These are phyloP conservation scores for Taphrina communis DNA, from an alignment of 1,139 yeast species.

Conservation along the genomic window DNA sequence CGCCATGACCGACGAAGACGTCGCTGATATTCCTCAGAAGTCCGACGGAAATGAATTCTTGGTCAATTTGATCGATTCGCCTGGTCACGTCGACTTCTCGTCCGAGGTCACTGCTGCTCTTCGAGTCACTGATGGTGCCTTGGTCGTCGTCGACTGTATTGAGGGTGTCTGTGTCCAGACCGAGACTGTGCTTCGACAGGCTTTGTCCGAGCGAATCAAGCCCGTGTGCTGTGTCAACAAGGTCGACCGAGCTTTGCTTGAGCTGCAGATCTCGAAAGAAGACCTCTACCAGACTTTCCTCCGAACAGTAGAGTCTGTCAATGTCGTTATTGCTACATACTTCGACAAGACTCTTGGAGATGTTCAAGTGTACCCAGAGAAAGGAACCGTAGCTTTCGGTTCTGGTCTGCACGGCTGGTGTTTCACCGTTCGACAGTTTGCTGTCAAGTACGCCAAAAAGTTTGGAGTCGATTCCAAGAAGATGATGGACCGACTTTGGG, in stretches of 20 bases:
- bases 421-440: slow-evolving; percentile 99
- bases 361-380: slow-evolving; percentile 97
- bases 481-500: slow-evolving; percentile 99
- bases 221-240: slow-evolving; percentile 98
- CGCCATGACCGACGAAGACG: slow-evolving; percentile 86
- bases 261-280: slow-evolving; percentile 98
- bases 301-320: slow-evolving; percentile 99
- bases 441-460: slow-evolving; percentile 97
- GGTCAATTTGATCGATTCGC: slow-evolving; percentile 98
- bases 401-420: slow-evolving; percentile 99
- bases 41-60: slow-evolving; percentile 93
- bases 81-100: slow-evolving; percentile 99
- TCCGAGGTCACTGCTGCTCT: slow-evolving; percentile 99
- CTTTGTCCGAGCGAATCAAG: slow-evolving; percentile 99
- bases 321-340: slow-evolving; percentile 97
- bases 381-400: slow-evolving; percentile 99
- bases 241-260: slow-evolving; percentile 99
- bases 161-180: slow-evolving; percentile 99
- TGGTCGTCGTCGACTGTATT: slow-evolving; percentile 98
- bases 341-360: slow-evolving; percentile 91
- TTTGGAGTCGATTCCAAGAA: slow-evolving; percentile 97
- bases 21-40: slow-evolving; percentile 94
- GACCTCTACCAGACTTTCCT: slow-evolving; percentile 97
- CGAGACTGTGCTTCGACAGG: slow-evolving; percentile 99
- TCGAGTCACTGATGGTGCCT: slow-evolving; percentile 99